A percentile compares a stretch with the other conserved stretches of the same genome.
phyloP scores from a whole-genome alignment of 176 grass and related monocot species.

The Dactylis glomerata region DNA sequence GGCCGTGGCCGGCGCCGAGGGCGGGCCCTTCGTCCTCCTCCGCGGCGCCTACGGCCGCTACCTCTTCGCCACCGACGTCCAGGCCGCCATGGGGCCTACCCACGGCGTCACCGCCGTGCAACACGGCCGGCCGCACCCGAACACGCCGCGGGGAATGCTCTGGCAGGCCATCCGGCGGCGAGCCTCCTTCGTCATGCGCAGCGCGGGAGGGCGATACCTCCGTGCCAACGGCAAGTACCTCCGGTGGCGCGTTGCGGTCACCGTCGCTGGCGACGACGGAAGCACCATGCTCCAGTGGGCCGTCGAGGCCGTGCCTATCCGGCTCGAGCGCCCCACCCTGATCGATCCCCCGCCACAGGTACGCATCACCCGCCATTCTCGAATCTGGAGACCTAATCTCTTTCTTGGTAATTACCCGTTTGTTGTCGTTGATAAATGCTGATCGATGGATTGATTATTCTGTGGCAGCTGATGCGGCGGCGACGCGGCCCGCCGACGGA shows the following conservation, averaged over 20 bases:
- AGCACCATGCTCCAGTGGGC: conserved; percentile 44
- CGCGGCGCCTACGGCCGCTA: conserved; percentile 42
- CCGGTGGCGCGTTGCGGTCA: conserved; percentile 11
- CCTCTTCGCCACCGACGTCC: conserved; percentile 6
- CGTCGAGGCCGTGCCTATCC: conserved; percentile 29
- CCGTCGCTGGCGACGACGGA: conserved; percentile 19
- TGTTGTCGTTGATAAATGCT: not conserved
- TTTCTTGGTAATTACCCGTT: not conserved
- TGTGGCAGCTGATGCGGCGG: conserved; percentile 22
- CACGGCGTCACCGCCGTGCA: conserved; percentile 25
- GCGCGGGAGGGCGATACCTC: not conserved
- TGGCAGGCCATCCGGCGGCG: conserved; percentile 18
- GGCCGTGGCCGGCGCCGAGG: conserved; percentile 2
- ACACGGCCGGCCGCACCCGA: not conserved
- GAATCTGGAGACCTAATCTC: not conserved
- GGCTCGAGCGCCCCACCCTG: not conserved
- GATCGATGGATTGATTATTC: too few relatives aligned
- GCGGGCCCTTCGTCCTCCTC: conserved; percentile 26
- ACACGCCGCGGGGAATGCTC: not conserved
- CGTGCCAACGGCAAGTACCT: conserved; percentile 9
- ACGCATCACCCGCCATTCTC: not conserved
- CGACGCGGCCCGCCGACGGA: conserved; percentile 3
- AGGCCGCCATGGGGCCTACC: conserved; percentile 3
- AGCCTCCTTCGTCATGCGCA: conserved; percentile 24
- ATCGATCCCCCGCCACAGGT: conserved; percentile 10